Evolutionary conservation across 1,284 basidiomycete genomes (phyloP), one percentile per base, ranked within the genome.

Genomic region (Pascua sp.): DNA sequence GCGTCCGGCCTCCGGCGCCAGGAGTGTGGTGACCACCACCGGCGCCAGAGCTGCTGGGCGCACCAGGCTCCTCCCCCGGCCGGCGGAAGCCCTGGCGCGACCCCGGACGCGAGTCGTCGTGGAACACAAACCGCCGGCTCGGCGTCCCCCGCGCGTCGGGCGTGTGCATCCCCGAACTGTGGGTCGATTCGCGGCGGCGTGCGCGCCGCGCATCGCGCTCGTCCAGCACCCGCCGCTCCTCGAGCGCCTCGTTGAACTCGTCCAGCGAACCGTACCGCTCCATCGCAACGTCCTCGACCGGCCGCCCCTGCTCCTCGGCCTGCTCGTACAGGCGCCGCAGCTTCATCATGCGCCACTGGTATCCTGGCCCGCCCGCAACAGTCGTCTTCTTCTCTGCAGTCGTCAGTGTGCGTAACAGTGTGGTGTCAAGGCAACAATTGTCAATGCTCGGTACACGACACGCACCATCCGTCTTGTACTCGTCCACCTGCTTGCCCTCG

Each of bases 261-360:
- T 89, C 85, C 46, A 94, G 72, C 1, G 85, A 85, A 15, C 89
- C 90, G 68, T 94, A 96, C 8, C 92, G 84, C 61, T 98, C 95
- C 32, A 91, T 66, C 0, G 89, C 95, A 18, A 98, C 84, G 53
- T 93, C 86, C 69, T 92, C 88, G 2, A 95, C 74, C 0, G 85
- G 68, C 17, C 83, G 79, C 3, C 84, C 83, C 65, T 94, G 91
- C 68, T 95, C 91, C 61, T 92, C 86, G 0, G 90, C 91, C 5
- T 89, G 84, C 73, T 98, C 94, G 71, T 90, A 92, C 1, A 92
- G 87, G 12, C 90, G 82, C 41, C 87, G 85, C 1, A 98, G 84
- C 72, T 94, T 93, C 87, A 91, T 93, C 94, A 98, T 97, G 18
- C 95, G 86, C 95, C 95, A 98, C 70, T 87, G 86, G 15, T 90